Evolutionary conservation across 257 asterid genomes (phyloP), one percentile per base, ranked within the genome.

Genomic region (Nicotiana knightiana): DNA sequence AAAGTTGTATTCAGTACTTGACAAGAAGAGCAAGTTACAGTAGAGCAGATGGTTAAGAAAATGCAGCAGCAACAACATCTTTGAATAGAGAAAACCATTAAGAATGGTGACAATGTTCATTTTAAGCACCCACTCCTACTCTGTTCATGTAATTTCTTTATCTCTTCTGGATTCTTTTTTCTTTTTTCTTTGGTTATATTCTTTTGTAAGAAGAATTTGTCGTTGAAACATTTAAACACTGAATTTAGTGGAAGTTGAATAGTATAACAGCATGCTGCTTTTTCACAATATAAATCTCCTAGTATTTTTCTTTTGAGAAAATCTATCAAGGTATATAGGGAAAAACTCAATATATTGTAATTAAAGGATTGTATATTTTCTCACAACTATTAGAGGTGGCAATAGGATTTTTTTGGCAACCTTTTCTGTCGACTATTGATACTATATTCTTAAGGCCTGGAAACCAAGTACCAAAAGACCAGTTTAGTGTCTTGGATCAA

Each of bases 191-290:
- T 46, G 32, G 83, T 61, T 85, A 66, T 83, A 87, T 87, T 87
- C 90, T 87, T 87, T 87, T 83, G 88, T 85, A 85, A 85, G 87
- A 85, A 85, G 84, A 87, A 87, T 83, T 83, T 57, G 35, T 82
- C 84, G 18, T 35, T 30, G 54, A 13, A 83, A 64, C 79, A 58
- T 63, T 39, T 33, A 79, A 78, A 81, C 83, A 81, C 37, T 76
- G 62, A 67, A 68, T 73, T 84, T 84, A 81, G 85, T 81, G 63
- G 70, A 67, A 79, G 87, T 66, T 83, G 30, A 62, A 67, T 66
- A 66, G 59, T 46, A 71, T 73, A 68, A 54, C 57, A 57, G 81
- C 65, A 67, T 80, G 54, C 78, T 65, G 77, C 54, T 80, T 71
- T 67, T 67, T 48, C 77, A 48, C 62, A 26, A 39, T 58, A 73